Percentiles rank a stretch among this genome's conserved stretches.
These are phyloP conservation scores for Amanita polypyramis DNA, from an alignment of 768 basidiomycete species.

Conservation along the genomic window DNA sequence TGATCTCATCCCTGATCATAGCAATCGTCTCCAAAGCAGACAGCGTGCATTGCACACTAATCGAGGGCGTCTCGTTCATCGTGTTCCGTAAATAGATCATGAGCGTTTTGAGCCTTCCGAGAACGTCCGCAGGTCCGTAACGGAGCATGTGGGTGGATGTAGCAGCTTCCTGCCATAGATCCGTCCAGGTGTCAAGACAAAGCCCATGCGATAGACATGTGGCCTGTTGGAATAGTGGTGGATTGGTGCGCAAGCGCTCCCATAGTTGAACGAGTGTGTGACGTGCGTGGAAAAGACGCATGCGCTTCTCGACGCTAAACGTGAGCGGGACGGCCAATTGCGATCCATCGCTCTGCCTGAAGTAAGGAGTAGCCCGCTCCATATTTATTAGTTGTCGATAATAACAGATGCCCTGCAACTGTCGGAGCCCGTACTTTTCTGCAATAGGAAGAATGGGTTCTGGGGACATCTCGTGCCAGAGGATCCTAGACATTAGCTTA, in stretches of 20 bases:
- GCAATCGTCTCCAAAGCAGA: slow-evolving; percentile 33
- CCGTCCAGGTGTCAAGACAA: slow-evolving; percentile 40
- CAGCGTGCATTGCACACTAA: slow-evolving; percentile 33
- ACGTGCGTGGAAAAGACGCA: slow-evolving; percentile 48
- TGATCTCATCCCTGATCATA: slow-evolving; percentile 27
- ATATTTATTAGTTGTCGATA: slow-evolving; percentile 36
- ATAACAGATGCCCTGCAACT: slow-evolving; percentile 41
- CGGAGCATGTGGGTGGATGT: slow-evolving; percentile 33
- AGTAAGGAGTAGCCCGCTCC: slow-evolving; percentile 22
- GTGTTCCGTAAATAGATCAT: slow-evolving; percentile 28
- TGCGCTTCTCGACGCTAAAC: slow-evolving; percentile 25
- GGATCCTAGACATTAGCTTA: slow-evolving; percentile 38
- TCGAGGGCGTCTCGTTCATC: slow-evolving; percentile 21
- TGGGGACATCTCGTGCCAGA: slow-evolving; percentile 42
- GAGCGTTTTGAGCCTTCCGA: slow-evolving; percentile 41
- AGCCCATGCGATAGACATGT: slow-evolving; percentile 40
- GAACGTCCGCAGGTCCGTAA: slow-evolving; percentile 42
- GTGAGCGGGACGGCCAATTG: slow-evolving; percentile 19
- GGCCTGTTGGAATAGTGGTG: slow-evolving; percentile 29
- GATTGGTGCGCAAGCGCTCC: slow-evolving; percentile 37
- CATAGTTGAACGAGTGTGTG: slow-evolving; percentile 42
- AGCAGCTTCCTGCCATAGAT: slow-evolving; percentile 41
- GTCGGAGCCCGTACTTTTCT: slow-evolving; percentile 24
- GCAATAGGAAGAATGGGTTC: slow-evolving; percentile 40
- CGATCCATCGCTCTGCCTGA: slow-evolving; percentile 17